phyloP scores from a whole-genome alignment of 176 grass and related monocot genomes.

The Oryza meridionalis region DNA sequence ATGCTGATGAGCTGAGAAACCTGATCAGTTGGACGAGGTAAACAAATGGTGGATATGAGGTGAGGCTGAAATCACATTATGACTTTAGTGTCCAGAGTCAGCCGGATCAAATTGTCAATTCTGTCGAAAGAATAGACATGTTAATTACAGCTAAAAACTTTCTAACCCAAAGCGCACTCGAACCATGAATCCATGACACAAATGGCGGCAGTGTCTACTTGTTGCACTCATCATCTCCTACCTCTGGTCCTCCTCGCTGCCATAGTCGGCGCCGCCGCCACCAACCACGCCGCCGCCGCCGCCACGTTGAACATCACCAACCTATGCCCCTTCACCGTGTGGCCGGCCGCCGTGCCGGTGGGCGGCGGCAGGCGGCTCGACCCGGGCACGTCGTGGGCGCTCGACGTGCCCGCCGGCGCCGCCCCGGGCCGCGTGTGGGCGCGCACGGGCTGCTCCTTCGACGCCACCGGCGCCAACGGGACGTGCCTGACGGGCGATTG shows the following conservation, averaged over 20 bases:
- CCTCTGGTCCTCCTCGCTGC: constrained; percentile 1
- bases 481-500: constrained; percentile 25
- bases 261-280: background rate
- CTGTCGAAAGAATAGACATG: no score
- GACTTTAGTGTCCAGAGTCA: no score
- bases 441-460: constrained; percentile 17
- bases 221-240: background rate
- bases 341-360: constrained; percentile 31
- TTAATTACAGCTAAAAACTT: background rate
- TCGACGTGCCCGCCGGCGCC: background rate
- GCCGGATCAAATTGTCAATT: no score
- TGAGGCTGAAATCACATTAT: no score
- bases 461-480: background rate
- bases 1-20: no score
- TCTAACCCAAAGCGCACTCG: background rate
- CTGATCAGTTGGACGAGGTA: no score
- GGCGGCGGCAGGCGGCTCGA: constrained; percentile 5
- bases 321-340: constrained; percentile 51
- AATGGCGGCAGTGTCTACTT: background rate
- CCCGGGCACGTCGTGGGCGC: background rate
- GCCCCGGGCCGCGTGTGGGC: background rate
- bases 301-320: constrained; percentile 30
- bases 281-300: no score
- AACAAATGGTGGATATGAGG: no score
- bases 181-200: background rate